These are phyloP conservation scores for Metschnikowia continentalis DNA, from an alignment of 805 yeast species.

Conservation along the genomic window DNA sequence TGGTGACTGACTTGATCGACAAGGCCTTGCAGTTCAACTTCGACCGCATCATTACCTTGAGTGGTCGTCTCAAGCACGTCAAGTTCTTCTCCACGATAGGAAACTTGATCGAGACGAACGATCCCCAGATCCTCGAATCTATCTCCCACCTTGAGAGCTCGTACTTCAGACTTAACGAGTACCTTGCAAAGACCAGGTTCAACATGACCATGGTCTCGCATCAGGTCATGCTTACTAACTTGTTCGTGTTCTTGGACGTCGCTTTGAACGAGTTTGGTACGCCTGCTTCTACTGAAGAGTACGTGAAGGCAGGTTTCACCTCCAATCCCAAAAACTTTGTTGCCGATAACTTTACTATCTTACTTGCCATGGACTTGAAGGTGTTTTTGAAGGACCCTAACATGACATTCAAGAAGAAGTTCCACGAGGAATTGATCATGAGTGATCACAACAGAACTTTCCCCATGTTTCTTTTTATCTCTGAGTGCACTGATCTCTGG, in stretches of 20 bases:
- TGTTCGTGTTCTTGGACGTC: constrained; percentile 36
- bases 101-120: constrained; percentile 37
- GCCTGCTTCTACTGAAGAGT: constrained; percentile 41
- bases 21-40: constrained; percentile 40
- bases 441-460: constrained; percentile 47
- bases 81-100: constrained; percentile 44
- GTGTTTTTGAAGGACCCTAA: constrained; percentile 54
- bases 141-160: constrained; percentile 29
- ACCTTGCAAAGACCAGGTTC: constrained; percentile 30
- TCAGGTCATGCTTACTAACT: constrained; percentile 36
- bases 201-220: constrained; percentile 39
- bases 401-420: constrained; percentile 56
- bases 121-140: constrained; percentile 27
- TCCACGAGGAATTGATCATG: constrained; percentile 63
- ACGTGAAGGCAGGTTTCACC: constrained; percentile 44
- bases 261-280: constrained; percentile 41
- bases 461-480: constrained; percentile 44
- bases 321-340: constrained; percentile 42
- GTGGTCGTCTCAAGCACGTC: constrained; percentile 45
- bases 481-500: constrained; percentile 35
- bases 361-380: constrained; percentile 51
- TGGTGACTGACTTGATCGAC: constrained; percentile 42
- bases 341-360: constrained; percentile 41
- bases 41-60: constrained; percentile 41
- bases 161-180: constrained; percentile 34